Conservation (phyloP, 371 early-diverging fungal genomes). For the Blyttiomyces sp. region DNA sequence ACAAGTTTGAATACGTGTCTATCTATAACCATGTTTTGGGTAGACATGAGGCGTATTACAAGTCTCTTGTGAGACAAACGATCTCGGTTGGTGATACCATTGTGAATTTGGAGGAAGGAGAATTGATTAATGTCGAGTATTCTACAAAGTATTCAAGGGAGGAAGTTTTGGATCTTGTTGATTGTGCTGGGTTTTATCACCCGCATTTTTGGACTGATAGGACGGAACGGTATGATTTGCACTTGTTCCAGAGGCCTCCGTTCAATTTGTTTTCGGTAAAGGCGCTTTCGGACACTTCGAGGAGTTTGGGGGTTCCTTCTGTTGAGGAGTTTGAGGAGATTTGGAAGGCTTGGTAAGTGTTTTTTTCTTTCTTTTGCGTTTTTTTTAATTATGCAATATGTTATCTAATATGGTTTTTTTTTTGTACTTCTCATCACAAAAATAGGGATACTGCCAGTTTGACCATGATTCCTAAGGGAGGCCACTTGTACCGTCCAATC, state of each 20-base stretch:
- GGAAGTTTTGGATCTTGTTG: slow-evolving; percentile 60
- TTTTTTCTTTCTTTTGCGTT: neutral
- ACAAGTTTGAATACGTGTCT: slow-evolving; percentile 67
- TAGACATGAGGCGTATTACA: slow-evolving; percentile 78
- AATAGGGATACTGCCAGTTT: slow-evolving; percentile 61
- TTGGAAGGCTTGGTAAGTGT: slow-evolving; percentile 68
- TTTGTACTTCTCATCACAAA: neutral
- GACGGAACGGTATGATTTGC: slow-evolving; percentile 64
- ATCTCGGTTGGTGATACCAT: slow-evolving; percentile 36
- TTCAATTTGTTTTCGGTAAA: slow-evolving; percentile 49
- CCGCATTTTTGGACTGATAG: slow-evolving; percentile 63
- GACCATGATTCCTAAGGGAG: slow-evolving; percentile 55
- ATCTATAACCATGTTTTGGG: slow-evolving; percentile 70
- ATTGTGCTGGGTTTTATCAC: slow-evolving; percentile 52
- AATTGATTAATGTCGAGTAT: slow-evolving; percentile 85
- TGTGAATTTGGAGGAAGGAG: slow-evolving; percentile 57
- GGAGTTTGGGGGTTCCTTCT: slow-evolving; percentile 40
- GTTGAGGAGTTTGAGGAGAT: slow-evolving; percentile 70
- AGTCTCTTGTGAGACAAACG: slow-evolving; percentile 49
- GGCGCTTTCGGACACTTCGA: neutral
- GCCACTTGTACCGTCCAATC: slow-evolving; percentile 72
- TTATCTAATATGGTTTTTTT: neutral
- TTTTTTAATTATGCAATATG: no score
- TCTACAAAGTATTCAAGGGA: slow-evolving; percentile 74
- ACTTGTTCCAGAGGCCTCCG: slow-evolving; percentile 67